Conservation (phyloP, 176 grass and related monocot species). For the Miscanthus lutarioriparius region DNA sequence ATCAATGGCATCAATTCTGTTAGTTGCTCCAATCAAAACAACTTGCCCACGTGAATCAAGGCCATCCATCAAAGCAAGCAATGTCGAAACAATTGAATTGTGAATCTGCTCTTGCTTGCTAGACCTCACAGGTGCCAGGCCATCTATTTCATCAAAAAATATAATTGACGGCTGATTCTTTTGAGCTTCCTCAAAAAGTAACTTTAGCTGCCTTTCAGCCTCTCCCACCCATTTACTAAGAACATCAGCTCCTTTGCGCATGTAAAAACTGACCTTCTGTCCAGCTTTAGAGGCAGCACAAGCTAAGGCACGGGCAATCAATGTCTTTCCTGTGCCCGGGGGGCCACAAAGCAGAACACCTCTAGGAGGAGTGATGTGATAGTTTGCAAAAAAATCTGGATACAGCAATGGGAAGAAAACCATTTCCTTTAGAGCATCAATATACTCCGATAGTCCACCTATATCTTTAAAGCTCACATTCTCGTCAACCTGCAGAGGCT, state of each 20-base stretch:
- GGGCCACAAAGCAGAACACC: constrained; percentile 98
- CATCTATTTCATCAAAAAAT: constrained; percentile 99
- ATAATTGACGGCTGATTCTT: constrained; percentile 99
- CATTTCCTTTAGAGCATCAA: constrained; percentile 99
- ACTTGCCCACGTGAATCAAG: constrained; percentile 98
- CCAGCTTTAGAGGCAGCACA: constrained; percentile 93
- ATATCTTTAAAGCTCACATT: constrained; percentile 97
- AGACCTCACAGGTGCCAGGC: constrained; percentile 96
- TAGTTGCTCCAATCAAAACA: constrained; percentile 99
- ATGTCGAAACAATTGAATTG: constrained; percentile 98
- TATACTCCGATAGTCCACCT: constrained; percentile 90
- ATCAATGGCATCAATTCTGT: constrained; percentile 99
- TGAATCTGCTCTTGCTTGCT: constrained; percentile 99
- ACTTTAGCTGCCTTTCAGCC: constrained; percentile 96
- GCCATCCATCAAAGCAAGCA: constrained; percentile 99
- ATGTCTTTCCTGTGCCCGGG: constrained; percentile 94
- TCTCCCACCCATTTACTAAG: constrained; percentile 99
- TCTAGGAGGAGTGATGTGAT: constrained; percentile 97
- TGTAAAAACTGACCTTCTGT: constrained; percentile 99
- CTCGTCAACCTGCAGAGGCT: constrained; percentile 90
- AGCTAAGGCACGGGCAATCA: constrained; percentile 98
- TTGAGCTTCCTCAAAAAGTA: constrained; percentile 99
- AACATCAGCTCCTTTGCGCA: constrained; percentile 99
- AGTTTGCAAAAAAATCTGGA: constrained; percentile 99
- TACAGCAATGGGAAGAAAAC: constrained; percentile 97